These are phyloP conservation scores for Rhizophora mangle DNA, from an alignment of 345 rosid species.

Conservation along the genomic window DNA sequence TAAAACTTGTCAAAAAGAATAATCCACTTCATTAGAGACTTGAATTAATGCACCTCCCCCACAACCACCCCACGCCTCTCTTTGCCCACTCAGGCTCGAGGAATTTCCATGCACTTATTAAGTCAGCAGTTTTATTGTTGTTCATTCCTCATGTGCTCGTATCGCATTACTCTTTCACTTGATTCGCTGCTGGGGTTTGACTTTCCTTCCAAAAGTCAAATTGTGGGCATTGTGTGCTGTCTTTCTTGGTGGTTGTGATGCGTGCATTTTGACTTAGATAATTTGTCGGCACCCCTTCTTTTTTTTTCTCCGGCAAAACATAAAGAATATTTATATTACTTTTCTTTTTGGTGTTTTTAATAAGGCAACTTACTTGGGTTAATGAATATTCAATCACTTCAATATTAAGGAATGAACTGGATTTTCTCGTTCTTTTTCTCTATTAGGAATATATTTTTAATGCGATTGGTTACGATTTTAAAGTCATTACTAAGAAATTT, in stretches of 20 bases:
- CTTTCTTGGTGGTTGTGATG: slow-evolving; percentile 15
- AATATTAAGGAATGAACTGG: background rate
- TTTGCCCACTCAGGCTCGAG: background rate
- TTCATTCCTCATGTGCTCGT: background rate
- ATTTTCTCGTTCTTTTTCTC: background rate
- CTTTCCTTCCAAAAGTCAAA: background rate
- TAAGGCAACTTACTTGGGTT: background rate
- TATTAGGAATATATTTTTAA: too few species aligned
- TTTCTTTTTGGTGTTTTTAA: background rate
- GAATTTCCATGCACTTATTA: background rate
- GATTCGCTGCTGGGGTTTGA: slow-evolving; percentile 3
- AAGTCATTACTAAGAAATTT: too few species aligned
- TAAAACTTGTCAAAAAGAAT: too few species aligned
- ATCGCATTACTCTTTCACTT: background rate
- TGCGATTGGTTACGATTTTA: too few species aligned
- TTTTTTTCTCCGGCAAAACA: background rate
- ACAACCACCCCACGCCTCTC: too few species aligned
- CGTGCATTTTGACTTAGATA: background rate
- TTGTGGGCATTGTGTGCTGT: slow-evolving; percentile 5
- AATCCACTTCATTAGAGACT: too few species aligned
- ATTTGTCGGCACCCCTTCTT: slow-evolving; percentile 14
- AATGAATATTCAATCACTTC: too few species aligned
- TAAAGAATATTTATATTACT: too few species aligned
- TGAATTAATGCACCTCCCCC: too few species aligned
- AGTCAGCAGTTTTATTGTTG: background rate